Evolutionary conservation across 2,329 filamentous ascomycete species (phyloP).

Genomic region (Xenoacremonium recifei): DNA sequence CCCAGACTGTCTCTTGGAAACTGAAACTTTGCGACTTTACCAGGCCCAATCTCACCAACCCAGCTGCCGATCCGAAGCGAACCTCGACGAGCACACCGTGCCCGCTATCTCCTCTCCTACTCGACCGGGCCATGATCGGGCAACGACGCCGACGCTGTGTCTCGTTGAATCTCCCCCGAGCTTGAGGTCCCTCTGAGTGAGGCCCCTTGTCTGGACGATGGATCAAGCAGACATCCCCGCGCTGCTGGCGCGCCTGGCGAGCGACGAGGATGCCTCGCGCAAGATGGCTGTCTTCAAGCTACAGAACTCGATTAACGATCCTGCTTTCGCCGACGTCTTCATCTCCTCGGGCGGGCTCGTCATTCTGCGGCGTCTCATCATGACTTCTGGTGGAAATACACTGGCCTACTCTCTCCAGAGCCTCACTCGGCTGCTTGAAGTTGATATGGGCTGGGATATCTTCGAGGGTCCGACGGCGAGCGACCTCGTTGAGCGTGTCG

Average conservation of each 20-base stretch:
- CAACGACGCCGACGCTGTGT: slow-evolving; percentile 1
- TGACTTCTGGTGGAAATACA: slow-evolving; percentile 87
- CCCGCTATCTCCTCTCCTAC: neutral
- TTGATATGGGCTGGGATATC: slow-evolving; percentile 97
- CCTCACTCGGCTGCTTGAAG: slow-evolving; percentile 81
- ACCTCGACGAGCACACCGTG: neutral
- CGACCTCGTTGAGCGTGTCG: slow-evolving; percentile 72
- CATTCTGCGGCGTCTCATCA: slow-evolving; percentile 77
- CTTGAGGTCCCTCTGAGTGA: slow-evolving; percentile 2
- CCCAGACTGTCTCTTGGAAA: too few relatives aligned
- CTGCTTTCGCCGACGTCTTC: slow-evolving; percentile 94
- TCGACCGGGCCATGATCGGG: slow-evolving; percentile 18
- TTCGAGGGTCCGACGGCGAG: slow-evolving; percentile 63
- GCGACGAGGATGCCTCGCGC: slow-evolving; percentile 82
- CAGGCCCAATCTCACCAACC: neutral
- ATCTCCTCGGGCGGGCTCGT: slow-evolving; percentile 84
- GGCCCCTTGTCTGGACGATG: too few relatives aligned
- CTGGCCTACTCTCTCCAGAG: slow-evolving; percentile 93
- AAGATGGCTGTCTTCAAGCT: slow-evolving; percentile 99
- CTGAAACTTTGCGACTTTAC: slow-evolving; percentile 1
- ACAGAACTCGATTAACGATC: slow-evolving; percentile 91
- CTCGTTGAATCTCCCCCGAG: slow-evolving; percentile 29
- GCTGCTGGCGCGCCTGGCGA: slow-evolving; percentile 61
- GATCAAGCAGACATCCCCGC: slow-evolving; percentile 67
- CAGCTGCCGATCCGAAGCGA: neutral